Evolutionary conservation across 768 basidiomycete species (phyloP).

Genomic region (Phlegmacium glaucopus): DNA sequence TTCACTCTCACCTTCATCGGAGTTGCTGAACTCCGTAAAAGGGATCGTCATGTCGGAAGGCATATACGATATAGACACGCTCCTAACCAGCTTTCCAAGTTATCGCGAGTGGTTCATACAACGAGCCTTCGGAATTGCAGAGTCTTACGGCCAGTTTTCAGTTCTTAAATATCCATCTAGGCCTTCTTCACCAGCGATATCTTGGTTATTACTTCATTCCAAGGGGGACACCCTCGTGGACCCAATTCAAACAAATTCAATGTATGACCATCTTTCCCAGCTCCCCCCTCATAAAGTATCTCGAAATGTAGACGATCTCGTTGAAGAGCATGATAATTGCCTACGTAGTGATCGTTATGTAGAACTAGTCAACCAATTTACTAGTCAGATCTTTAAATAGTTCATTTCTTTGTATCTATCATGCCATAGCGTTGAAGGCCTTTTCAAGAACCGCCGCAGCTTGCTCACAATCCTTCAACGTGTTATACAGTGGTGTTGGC

Average conservation of each 20-base stretch:
- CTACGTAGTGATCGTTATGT: constrained; percentile 41
- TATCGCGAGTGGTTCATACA: constrained; percentile 72
- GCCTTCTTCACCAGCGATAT: constrained; percentile 28
- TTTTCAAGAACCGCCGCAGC: constrained; percentile 66
- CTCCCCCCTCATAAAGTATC: constrained; percentile 24
- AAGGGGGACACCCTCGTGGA: constrained; percentile 69
- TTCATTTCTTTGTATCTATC: background rate
- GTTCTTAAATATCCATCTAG: constrained; percentile 39
- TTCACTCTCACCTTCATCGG: constrained; percentile 40
- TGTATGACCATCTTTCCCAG: constrained; percentile 50
- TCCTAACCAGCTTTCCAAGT: constrained; percentile 60
- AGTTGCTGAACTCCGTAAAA: constrained; percentile 41
- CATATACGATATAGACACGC: constrained; percentile 69
- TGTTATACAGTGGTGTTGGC: constrained; percentile 86
- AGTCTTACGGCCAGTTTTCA: constrained; percentile 48
- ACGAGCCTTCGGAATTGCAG: constrained; percentile 50
- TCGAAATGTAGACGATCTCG: constrained; percentile 37
- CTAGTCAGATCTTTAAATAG: background rate
- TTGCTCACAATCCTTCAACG: constrained; percentile 69
- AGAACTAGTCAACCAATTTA: constrained; percentile 39
- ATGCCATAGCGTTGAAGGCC: constrained; percentile 35
- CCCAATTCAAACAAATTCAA: constrained; percentile 52
- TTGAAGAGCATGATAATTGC: constrained; percentile 54
- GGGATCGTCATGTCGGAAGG: constrained; percentile 71
- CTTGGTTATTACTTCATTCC: constrained; percentile 78